Percentiles rank a stretch among this genome's conserved stretches.
Evolutionary conservation across 1,284 basidiomycete genomes (phyloP).

Genomic region (Boletus nobilissimus): DNA sequence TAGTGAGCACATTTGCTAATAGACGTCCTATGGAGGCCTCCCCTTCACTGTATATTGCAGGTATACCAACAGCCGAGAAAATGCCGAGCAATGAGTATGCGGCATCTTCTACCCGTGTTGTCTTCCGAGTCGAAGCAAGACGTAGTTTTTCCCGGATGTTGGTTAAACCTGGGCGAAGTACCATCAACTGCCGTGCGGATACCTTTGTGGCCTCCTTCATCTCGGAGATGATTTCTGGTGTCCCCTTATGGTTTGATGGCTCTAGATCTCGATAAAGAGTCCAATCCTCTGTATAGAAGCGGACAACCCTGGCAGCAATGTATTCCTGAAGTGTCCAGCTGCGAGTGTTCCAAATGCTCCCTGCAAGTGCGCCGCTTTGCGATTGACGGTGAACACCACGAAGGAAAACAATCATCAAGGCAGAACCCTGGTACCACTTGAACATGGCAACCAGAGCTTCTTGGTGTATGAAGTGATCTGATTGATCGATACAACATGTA

Average conservation of each 20-base stretch:
- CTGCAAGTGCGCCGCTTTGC: neutral
- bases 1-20: too few relatives aligned
- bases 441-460: slow-evolving; percentile 10
- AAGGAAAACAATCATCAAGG: neutral
- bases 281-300: slow-evolving; percentile 10
- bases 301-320: neutral
- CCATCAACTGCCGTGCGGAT: neutral
- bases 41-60: neutral
- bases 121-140: neutral
- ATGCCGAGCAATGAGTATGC: neutral
- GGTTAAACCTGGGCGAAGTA: neutral
- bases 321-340: slow-evolving; percentile 7
- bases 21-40: neutral
- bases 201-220: neutral
- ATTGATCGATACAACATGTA: neutral
- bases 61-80: neutral
- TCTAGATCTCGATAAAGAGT: neutral
- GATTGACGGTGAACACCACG: neutral
- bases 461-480: neutral
- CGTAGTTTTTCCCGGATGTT: slow-evolving; percentile 3
- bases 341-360: slow-evolving; percentile 3
- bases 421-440: neutral
- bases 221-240: neutral
- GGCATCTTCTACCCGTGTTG: slow-evolving; percentile 1
- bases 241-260: neutral